Evolutionary conservation across 768 basidiomycete genomes (phyloP).

Genomic region (Mycena floridula): DNA sequence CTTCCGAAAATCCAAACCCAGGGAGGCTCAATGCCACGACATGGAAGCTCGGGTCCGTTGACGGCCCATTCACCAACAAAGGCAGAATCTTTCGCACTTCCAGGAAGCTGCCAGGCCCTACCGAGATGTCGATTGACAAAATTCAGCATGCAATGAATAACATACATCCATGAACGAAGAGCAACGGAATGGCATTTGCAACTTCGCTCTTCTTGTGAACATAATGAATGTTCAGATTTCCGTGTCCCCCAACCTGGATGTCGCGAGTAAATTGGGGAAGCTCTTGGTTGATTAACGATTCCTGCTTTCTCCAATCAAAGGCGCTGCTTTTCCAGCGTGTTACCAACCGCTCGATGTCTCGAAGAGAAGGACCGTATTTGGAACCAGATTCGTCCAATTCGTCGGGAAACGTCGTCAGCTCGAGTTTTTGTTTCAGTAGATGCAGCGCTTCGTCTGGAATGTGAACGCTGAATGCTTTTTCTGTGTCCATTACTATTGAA

Average conservation of each 20-base stretch:
- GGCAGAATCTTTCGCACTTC: slow-evolving; percentile 38
- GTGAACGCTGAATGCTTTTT: slow-evolving; percentile 11
- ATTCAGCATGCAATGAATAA: not conserved
- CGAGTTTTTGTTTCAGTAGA: slow-evolving; percentile 13
- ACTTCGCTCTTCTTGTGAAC: slow-evolving; percentile 24
- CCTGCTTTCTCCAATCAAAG: slow-evolving; percentile 36
- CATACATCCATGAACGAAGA: slow-evolving; percentile 8
- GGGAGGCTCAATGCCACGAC: slow-evolving; percentile 40
- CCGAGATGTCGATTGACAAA: not conserved
- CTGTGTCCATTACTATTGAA: slow-evolving; percentile 2
- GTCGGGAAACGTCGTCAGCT: slow-evolving; percentile 14
- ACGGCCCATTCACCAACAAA: slow-evolving; percentile 25
- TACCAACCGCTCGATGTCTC: slow-evolving; percentile 32
- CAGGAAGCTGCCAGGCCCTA: slow-evolving; percentile 40
- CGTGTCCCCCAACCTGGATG: slow-evolving; percentile 24
- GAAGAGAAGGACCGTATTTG: slow-evolving; percentile 36
- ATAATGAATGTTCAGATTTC: slow-evolving; percentile 27
- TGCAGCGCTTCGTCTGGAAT: slow-evolving; percentile 12
- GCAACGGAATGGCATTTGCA: slow-evolving; percentile 10
- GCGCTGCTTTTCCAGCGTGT: slow-evolving; percentile 34
- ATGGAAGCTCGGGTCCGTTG: slow-evolving; percentile 36
- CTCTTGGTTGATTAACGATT: slow-evolving; percentile 21
- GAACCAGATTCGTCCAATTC: slow-evolving; percentile 16
- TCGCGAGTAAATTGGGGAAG: slow-evolving; percentile 29
- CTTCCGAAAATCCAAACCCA: slow-evolving; percentile 41